Percentiles rank a stretch among this genome's conserved stretches.
These are phyloP conservation scores for Pelargonium australe DNA, from an alignment of 441 rosid genomes.

Conservation along the genomic window DNA sequence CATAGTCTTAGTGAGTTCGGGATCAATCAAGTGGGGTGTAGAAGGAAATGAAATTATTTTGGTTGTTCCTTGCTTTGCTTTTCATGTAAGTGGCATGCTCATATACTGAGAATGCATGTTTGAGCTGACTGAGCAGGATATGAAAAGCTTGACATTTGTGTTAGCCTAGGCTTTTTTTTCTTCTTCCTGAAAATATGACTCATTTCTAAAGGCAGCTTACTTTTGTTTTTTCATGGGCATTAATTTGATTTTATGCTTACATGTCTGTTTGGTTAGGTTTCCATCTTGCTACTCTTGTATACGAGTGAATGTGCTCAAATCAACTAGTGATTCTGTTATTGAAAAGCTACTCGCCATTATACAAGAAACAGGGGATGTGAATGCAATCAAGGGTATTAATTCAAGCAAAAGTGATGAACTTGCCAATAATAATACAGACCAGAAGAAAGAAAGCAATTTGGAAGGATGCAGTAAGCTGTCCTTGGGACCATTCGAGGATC, in stretches of 20 bases:
- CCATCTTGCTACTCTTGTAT: constrained; percentile 86
- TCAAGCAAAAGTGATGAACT: constrained; percentile 23
- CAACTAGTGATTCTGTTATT: constrained; percentile 61
- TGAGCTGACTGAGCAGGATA: not conserved
- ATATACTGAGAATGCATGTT: too few species aligned
- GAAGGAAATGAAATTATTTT: too few species aligned
- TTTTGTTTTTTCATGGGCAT: not conserved
- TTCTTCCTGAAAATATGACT: not conserved
- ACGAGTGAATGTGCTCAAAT: constrained; percentile 69
- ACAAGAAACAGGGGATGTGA: constrained; percentile 27
- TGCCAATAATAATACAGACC: constrained; percentile 9
- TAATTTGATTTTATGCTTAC: constrained; percentile 7
- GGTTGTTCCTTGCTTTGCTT: too few species aligned
- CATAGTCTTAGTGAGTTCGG: too few species aligned
- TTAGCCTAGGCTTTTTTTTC: not conserved
- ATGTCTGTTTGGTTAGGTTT: constrained; percentile 37
- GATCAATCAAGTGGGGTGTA: too few species aligned
- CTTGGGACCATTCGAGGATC: constrained; percentile 9
- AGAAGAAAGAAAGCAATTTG: constrained; percentile 9
- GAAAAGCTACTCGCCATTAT: constrained; percentile 52
- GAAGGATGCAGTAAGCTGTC: constrained; percentile 1
- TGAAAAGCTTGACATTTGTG: not conserved
- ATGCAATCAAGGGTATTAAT: constrained; percentile 22
- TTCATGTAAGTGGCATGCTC: not conserved
- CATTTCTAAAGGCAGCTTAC: not conserved